Conservation (phyloP, 345 rosid species). For the Rhodomyrtus tomentosa region DNA sequence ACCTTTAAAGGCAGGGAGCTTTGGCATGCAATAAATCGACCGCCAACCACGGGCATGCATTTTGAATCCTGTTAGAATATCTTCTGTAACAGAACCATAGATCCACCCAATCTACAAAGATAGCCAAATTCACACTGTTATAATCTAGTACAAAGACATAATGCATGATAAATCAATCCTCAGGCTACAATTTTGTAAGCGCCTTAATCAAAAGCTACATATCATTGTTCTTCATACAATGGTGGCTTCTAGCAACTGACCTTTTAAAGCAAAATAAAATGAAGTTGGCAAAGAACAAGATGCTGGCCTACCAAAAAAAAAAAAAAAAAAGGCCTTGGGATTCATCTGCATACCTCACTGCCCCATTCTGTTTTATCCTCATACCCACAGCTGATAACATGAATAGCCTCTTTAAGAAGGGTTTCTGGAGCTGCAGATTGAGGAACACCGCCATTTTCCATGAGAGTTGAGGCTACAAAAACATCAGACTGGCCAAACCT, state of each 20-base stretch:
- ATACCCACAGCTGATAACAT: slow-evolving; percentile 90
- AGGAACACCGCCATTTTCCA: slow-evolving; percentile 95
- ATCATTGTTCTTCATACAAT: background rate
- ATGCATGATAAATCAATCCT: background rate
- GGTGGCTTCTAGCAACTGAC: background rate
- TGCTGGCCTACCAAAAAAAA: background rate
- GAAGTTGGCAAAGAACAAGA: background rate
- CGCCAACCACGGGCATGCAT: slow-evolving; percentile 98
- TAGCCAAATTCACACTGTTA: background rate
- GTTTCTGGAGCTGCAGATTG: slow-evolving; percentile 71
- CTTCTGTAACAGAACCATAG: slow-evolving; percentile 88
- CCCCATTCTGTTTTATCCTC: slow-evolving; percentile 96
- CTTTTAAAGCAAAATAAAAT: background rate
- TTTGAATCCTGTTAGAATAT: slow-evolving; percentile 63
- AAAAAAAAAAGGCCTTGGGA: background rate
- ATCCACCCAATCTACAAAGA: slow-evolving; percentile 83
- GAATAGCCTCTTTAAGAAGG: slow-evolving; percentile 90
- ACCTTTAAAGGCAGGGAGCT: slow-evolving; percentile 66
- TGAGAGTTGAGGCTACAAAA: slow-evolving; percentile 82
- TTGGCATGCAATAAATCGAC: slow-evolving; percentile 83
- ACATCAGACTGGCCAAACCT: slow-evolving; percentile 88
- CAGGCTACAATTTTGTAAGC: background rate
- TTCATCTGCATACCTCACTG: slow-evolving; percentile 36
- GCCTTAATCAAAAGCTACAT: background rate
- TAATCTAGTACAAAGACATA: background rate